These are phyloP conservation scores for Rhynchosporium graminicola DNA, from an alignment of 2,329 filamentous ascomycete species.

Conservation along the genomic window DNA sequence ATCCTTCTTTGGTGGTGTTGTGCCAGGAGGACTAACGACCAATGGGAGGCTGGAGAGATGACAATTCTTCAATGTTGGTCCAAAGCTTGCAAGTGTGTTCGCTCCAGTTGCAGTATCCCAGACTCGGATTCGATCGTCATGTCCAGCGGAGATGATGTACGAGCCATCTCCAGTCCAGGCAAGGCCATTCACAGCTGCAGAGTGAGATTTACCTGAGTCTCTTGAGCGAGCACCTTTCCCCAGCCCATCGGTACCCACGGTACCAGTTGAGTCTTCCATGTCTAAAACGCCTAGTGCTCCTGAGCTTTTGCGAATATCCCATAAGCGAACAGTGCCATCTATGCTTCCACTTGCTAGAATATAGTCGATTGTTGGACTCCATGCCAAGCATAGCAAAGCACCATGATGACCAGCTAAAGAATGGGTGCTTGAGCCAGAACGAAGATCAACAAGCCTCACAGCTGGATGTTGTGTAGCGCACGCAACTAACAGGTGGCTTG, in stretches of 20 bases:
- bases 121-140: constrained; percentile 81
- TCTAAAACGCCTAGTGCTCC: constrained; percentile 77
- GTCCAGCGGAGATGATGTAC: constrained; percentile 76
- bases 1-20: constrained; percentile 59
- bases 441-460: constrained; percentile 82
- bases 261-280: constrained; percentile 77
- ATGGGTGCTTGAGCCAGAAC: constrained; percentile 75
- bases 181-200: constrained; percentile 80
- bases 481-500: constrained; percentile 76
- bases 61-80: constrained; percentile 75
- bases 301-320: constrained; percentile 81
- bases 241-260: constrained; percentile 49
- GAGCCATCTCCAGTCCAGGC: constrained; percentile 80
- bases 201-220: constrained; percentile 66
- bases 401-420: constrained; percentile 68
- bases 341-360: constrained; percentile 81
- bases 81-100: constrained; percentile 88
- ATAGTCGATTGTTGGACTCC: constrained; percentile 81
- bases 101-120: constrained; percentile 81
- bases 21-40: constrained; percentile 60
- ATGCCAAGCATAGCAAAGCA: constrained; percentile 68
- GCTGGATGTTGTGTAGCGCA: constrained; percentile 85
- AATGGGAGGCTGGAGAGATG: constrained; percentile 63
- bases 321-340: constrained; percentile 81
- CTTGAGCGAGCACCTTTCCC: constrained; percentile 44